Base-by-base conservation (phyloP, 2,329 filamentous ascomycete species). In the Aspergillus alliaceus region DNA sequence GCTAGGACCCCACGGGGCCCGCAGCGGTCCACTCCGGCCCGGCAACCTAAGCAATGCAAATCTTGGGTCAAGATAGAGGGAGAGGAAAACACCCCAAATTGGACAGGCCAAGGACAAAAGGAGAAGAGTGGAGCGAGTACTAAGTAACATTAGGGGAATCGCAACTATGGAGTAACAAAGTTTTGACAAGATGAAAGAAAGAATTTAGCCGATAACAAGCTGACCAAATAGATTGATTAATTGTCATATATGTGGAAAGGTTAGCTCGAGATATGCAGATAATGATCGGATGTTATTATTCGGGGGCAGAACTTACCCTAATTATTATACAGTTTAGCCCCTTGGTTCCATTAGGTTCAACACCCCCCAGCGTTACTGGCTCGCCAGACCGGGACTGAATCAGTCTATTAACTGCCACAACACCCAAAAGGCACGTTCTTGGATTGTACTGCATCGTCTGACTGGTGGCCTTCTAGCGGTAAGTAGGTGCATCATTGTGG, bases 1-100 rank as follows among this genome's bases (percentile, higher is more conserved):
- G 62, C 62, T 65, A 58, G 56, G 60, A 62, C 64, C 64, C 60
- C 59, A 63, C 42, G 62, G 56, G 62, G 59, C 64, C 62, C 62
- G 58, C 61, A 51, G 64, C 63, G 63, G 61, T 65, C 64, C 64
- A 66, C 63, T 64, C 64, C 64, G 64, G 64, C 39, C 64, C 64
- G 64, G 58, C 59, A 64, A 56, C 54, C 63, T 63, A 64, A 63
- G 64, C 63, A 64, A 57, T 61, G 64, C 61, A 64, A 65, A 65
- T 64, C 63, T 42, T 62, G 49, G 47, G 18, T 27, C 44, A 56
- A n/a, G n/a, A n/a, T n/a, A n/a, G n/a, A n/a, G 52, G 20, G n/a
- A 35, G 12, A 35, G 18, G 22, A 27, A n/a, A 11, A 14, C 8
- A n/a, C 24, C n/a, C 22, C 40, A 44, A 40, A 24, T 40, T 40